Conservation (phyloP, 1,284 basidiomycete genomes). For the Trichosporon ovoides region DNA sequence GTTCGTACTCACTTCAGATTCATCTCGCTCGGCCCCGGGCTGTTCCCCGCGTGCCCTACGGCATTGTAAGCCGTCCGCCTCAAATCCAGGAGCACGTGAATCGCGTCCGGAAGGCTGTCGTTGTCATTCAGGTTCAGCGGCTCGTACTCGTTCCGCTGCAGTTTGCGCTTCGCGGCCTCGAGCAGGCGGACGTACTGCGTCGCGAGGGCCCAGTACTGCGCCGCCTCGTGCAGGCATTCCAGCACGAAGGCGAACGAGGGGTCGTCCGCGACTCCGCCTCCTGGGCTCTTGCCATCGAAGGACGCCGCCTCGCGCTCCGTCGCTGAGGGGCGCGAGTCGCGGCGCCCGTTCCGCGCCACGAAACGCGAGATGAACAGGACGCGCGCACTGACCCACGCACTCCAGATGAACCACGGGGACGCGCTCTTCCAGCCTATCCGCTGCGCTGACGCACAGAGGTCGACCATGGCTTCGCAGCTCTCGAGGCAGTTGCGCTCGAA, state of each 20-base stretch:
- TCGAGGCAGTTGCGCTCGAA: constrained; percentile 36
- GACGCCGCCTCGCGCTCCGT: too few species aligned
- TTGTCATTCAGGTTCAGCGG: constrained; percentile 11
- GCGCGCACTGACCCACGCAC: constrained; percentile 46
- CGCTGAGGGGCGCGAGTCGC: too few species aligned
- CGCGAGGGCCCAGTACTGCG: neutral
- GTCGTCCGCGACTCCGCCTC: neutral
- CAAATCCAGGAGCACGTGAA: constrained; percentile 48
- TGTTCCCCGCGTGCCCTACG: constrained; percentile 32
- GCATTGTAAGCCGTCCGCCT: constrained; percentile 46
- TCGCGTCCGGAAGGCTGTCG: constrained; percentile 44
- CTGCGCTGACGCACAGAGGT: constrained; percentile 25
- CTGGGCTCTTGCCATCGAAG: neutral
- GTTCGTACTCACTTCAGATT: neutral
- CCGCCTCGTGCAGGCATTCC: neutral
- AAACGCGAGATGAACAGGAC: constrained; percentile 46
- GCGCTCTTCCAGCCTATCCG: constrained; percentile 25
- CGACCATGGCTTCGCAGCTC: constrained; percentile 33
- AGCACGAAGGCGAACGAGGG: neutral
- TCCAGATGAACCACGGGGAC: constrained; percentile 46
- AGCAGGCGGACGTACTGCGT: constrained; percentile 45
- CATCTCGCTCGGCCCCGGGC: neutral
- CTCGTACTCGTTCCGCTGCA: constrained; percentile 21
- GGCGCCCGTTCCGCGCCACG: neutral
- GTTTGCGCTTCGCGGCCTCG: constrained; percentile 44